Evolutionary conservation across 345 rosid genomes (phyloP), one percentile per base, ranked within the genome.

Genomic region (Turnera subulata): DNA sequence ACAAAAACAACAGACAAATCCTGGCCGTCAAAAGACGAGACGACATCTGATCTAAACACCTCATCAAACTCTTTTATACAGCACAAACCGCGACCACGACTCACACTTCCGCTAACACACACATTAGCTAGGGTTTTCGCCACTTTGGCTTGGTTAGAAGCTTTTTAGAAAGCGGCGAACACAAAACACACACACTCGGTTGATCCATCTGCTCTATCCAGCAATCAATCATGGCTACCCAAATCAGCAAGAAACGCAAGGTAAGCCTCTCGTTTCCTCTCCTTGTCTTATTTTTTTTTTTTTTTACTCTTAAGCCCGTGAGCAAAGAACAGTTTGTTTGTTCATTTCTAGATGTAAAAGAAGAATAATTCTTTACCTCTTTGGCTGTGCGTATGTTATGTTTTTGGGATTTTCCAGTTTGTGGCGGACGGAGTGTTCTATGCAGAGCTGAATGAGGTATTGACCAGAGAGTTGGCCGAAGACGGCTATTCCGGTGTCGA

Each of bases 401-500:
- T 22, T 17, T 0, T 53, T 29, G 35, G 5, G 35, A 29, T n/a
- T n/a, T n/a, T n/a, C 1, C 35, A 51, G 64, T 61, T 65, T 43
- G 64, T 68, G 26, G 69, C 69, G 1, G 60, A 64, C 47, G 78
- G 73, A 11, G 70, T 71, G 22, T 65, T 71, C 50, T 71, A 49
- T 20, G 71, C 75, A 2, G 75, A 65, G 40, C 39, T 65, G 19
- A 71, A 71, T 26, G 71, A 71, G 59, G 63, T 71, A 1, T 19
- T 65, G 26, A 70, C 69, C 26, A 55, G 75, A 44, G 75, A 71
- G 54, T 50, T 71, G 44, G 75, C 70, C 0, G 75, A 64, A 60
- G 75, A 71, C 65, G 71, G 75, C 1, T 71, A 70, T 56, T 38
- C 71, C 22, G 77, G 73, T 4, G 70, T 73, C 1, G 77, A 67